Evolutionary conservation across 768 basidiomycete genomes (phyloP).

Genomic region (Termitomyces sp.): DNA sequence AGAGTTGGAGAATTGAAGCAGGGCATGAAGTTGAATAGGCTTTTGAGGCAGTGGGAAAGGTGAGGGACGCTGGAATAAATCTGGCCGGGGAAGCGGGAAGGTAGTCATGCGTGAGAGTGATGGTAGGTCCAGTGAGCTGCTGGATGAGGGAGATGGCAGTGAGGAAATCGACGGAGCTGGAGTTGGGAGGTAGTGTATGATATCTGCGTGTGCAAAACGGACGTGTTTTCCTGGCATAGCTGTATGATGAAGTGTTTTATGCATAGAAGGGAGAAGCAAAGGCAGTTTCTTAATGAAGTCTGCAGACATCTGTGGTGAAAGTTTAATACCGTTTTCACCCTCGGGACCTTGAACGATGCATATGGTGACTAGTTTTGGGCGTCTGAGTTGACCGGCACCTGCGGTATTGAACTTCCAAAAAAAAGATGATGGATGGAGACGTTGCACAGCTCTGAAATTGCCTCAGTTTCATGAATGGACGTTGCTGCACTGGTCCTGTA

Average conservation of each 20-base stretch:
- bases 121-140: background rate
- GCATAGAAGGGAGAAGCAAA: background rate
- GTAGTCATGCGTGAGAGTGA: background rate
- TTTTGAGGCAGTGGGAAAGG: background rate
- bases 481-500: background rate
- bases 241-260: background rate
- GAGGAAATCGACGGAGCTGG: background rate
- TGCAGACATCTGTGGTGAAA: background rate
- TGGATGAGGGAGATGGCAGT: background rate
- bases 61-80: background rate
- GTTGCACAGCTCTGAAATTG: background rate
- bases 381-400: background rate
- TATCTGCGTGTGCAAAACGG: conserved; percentile 20
- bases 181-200: background rate
- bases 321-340: background rate
- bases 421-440: background rate
- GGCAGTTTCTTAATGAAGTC: background rate
- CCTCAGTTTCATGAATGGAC: background rate
- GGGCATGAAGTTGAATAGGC: conserved; percentile 16
- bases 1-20: conserved; percentile 18
- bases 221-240: conserved; percentile 16
- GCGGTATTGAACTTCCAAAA: background rate
- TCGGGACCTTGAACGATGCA: background rate
- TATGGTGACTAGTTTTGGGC: background rate
- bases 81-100: background rate